Base-by-base conservation (phyloP, 208 protist species). In the Porcisia hertigi region DNA sequence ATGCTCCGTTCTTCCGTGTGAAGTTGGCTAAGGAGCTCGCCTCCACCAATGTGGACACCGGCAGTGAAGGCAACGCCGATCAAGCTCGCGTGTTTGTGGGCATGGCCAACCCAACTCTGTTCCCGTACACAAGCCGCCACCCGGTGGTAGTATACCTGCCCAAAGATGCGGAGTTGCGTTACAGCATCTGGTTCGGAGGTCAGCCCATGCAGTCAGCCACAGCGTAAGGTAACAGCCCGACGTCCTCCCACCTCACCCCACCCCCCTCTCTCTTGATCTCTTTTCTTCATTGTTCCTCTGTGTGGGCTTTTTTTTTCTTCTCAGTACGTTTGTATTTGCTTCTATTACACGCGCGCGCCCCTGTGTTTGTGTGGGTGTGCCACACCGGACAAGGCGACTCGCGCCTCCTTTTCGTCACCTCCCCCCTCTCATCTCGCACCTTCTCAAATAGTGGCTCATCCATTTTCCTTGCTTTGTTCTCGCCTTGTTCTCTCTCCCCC, bases 111-210 rank as follows among this genome's bases (percentile, higher is more conserved):
- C 57, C 81, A n/a, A 67, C 84, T 3, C 39, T 92, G 41, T 78
- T 90, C 67, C 64, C 59, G 41, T 94, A 94, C 80, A 75, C 83
- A 60, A 90, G 83, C 75, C 72, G 41, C 57, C 11, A 73, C n/a
- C 87, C 89, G n/a, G 85, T 94, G 7, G 87, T 94, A 20, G 87
- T 91, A 36, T 90, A 94, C 77, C 66, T 94, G 20, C 87, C 89
- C 25, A 60, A 89, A 34, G 80, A 89, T 47, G 89, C 81, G 43
- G 83, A 90, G 55, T 77, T 94, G 63, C 80, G 76, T 62, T 94
- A 94, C 86, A 82, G 80, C 67, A 65, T 94, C 34, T 94, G 89
- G 89, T 76, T 36, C 43, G 83, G 79, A 20, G 71, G 63, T 2
- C 71, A 87, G 52, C 75, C 64, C 65, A 73, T 72, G 64, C 64